These are phyloP conservation scores for Pelargonium cotyledonis DNA, from an alignment of 441 rosid genomes.

Conservation along the genomic window DNA sequence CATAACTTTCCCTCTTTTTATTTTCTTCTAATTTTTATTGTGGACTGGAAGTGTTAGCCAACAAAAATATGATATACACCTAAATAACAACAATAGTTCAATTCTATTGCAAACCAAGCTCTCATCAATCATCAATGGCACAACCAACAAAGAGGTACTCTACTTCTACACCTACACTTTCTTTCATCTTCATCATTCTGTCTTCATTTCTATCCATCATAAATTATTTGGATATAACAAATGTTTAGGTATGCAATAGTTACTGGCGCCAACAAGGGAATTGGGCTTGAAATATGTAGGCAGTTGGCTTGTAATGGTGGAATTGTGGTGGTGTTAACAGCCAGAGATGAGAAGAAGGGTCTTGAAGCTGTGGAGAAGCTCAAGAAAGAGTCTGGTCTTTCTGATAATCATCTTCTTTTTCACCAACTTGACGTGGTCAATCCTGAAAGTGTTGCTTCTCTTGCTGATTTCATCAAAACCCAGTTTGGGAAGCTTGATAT, in stretches of 20 bases:
- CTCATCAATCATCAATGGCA: too few species aligned
- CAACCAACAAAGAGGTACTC: too few species aligned
- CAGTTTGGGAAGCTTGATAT: conserved; percentile 45
- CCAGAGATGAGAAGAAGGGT: conserved; percentile 41
- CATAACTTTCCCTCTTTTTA: too few species aligned
- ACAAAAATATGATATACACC: too few species aligned
- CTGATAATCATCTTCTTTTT: conserved; percentile 32
- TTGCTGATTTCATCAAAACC: conserved; percentile 32
- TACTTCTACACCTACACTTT: too few species aligned
- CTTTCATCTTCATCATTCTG: too few species aligned
- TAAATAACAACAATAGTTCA: too few species aligned
- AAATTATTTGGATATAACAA: too few species aligned
- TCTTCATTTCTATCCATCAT: too few species aligned
- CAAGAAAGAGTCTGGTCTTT: conserved; percentile 23
- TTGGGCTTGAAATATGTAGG: conserved; percentile 32
- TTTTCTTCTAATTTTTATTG: too few species aligned
- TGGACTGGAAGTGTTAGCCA: too few species aligned
- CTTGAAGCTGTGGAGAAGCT: conserved; percentile 39
- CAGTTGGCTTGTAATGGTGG: conserved; percentile 36
- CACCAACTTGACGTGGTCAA: conserved; percentile 55
- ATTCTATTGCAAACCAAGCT: too few species aligned
- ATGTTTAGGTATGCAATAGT: conserved; percentile 38
- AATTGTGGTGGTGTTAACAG: conserved; percentile 31
- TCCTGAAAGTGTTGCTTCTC: conserved; percentile 33
- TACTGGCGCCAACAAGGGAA: conserved; percentile 47